These are phyloP conservation scores for Arthrobotrys sinensis DNA, from an alignment of 2,329 filamentous ascomycete genomes.

Conservation along the genomic window DNA sequence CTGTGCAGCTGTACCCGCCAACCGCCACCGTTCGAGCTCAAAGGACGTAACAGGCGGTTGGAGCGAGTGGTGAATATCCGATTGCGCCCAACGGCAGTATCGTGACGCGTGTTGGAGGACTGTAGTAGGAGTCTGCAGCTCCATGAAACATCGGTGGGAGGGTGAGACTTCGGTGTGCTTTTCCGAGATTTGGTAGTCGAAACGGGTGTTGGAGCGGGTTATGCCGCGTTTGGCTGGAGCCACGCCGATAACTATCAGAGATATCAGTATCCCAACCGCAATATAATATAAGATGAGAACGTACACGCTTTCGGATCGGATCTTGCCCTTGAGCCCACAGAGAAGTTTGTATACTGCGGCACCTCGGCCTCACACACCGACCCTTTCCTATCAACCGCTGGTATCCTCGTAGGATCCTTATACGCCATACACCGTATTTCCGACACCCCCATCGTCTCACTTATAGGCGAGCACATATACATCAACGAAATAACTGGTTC, in stretches of 20 bases:
- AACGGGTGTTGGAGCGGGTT: slow-evolving; percentile 39
- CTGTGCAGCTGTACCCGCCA: slow-evolving; percentile 41
- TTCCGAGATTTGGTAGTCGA: slow-evolving; percentile 52
- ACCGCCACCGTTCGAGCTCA: slow-evolving; percentile 48
- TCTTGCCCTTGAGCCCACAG: slow-evolving; percentile 46
- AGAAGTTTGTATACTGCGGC: slow-evolving; percentile 55
- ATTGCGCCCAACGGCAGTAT: slow-evolving; percentile 51
- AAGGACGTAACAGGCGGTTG: slow-evolving; percentile 39
- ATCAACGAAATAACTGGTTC: slow-evolving; percentile 39
- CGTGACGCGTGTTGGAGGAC: slow-evolving; percentile 38
- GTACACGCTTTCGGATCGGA: slow-evolving; percentile 50
- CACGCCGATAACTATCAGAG: slow-evolving; percentile 40
- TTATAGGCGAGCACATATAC: slow-evolving; percentile 54
- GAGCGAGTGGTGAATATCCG: slow-evolving; percentile 32
- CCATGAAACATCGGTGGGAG: slow-evolving; percentile 35
- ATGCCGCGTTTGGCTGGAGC: slow-evolving; percentile 39
- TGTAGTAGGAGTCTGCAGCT: slow-evolving; percentile 31
- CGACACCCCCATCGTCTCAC: slow-evolving; percentile 41
- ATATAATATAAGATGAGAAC: slow-evolving; percentile 5
- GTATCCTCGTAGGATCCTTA: slow-evolving; percentile 20
- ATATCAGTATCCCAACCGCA: neutral
- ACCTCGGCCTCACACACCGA: slow-evolving; percentile 7
- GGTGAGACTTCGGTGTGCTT: slow-evolving; percentile 42
- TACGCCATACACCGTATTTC: slow-evolving; percentile 53
- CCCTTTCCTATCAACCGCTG: slow-evolving; percentile 30